These are phyloP conservation scores for Purpureocillium lavendulum DNA, from an alignment of 2,329 filamentous ascomycete genomes.

Conservation along the genomic window DNA sequence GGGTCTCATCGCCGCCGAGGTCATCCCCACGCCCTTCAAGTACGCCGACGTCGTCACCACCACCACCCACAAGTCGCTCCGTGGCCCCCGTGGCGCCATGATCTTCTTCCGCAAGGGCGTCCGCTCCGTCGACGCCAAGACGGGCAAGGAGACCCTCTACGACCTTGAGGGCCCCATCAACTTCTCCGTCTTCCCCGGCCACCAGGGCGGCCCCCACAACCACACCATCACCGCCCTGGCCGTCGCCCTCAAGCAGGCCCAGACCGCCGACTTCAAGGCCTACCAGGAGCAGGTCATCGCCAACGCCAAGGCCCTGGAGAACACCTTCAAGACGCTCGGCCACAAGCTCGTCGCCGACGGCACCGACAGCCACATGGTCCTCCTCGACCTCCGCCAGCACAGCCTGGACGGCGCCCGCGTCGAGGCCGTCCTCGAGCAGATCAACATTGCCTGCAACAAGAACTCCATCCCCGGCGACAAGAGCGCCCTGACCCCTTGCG, in stretches of 20 bases:
- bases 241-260: constrained; percentile 90
- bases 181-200: constrained; percentile 97
- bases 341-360: constrained; percentile 94
- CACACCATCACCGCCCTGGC: constrained; percentile 97
- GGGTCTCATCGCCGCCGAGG: constrained; percentile 83
- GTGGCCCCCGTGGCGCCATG: constrained; percentile 96
- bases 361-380: constrained; percentile 96
- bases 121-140: constrained; percentile 81
- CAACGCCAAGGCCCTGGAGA: constrained; percentile 88
- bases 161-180: constrained; percentile 96
- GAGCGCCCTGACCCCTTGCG: constrained; percentile 87
- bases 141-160: constrained; percentile 81
- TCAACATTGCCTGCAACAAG: constrained; percentile 99
- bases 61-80: constrained; percentile 97
- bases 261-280: constrained; percentile 79
- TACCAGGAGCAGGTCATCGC: constrained; percentile 90
- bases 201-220: constrained; percentile 98
- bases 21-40: constrained; percentile 88
- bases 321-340: constrained; percentile 74
- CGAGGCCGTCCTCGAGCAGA: constrained; percentile 91
- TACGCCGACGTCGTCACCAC: constrained; percentile 96
- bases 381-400: constrained; percentile 84
- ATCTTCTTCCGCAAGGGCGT: constrained; percentile 99
- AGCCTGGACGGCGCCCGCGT: constrained; percentile 88
- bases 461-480: constrained; percentile 98